phyloP scores from a whole-genome alignment of 495 filamentous ascomycete genomes.

The Neurospora sp. region DNA sequence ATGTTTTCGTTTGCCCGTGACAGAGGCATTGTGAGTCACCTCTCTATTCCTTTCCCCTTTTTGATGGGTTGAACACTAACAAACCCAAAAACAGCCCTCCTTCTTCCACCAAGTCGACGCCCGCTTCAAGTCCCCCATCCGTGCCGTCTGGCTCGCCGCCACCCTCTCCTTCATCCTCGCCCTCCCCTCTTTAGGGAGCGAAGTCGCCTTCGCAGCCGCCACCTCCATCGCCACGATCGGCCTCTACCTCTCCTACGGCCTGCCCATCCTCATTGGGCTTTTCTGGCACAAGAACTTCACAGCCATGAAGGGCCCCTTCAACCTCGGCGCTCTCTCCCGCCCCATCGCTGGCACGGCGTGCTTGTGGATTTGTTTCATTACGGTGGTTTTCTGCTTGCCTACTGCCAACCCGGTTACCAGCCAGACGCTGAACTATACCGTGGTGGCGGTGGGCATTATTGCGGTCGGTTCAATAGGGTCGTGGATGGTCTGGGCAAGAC shows the following conservation, averaged over 20 bases:
- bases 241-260: constrained; percentile 54
- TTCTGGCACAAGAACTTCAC: constrained; percentile 33
- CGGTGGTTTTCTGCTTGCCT: constrained; percentile 53
- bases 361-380: constrained; percentile 48
- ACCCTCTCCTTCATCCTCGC: constrained; percentile 51
- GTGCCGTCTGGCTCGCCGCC: constrained; percentile 51
- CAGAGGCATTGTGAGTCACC: constrained; percentile 33
- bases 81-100: constrained; percentile 12
- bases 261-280: constrained; percentile 51
- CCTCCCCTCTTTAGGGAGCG: constrained; percentile 49
- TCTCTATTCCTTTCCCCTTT: not conserved
- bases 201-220: constrained; percentile 51
- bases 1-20: constrained; percentile 54
- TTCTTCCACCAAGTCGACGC: constrained; percentile 50
- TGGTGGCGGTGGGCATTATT: constrained; percentile 53
- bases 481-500: constrained; percentile 35
- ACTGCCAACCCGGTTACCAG: constrained; percentile 47
- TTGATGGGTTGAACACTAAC: too few species aligned
- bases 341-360: constrained; percentile 42
- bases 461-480: constrained; percentile 26
- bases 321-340: constrained; percentile 43
- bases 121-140: constrained; percentile 43
- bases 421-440: constrained; percentile 53
- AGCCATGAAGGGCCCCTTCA: constrained; percentile 47
- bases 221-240: constrained; percentile 63